Evolutionary conservation across 441 rosid genomes (phyloP).

Genomic region (Breynia disticha): DNA sequence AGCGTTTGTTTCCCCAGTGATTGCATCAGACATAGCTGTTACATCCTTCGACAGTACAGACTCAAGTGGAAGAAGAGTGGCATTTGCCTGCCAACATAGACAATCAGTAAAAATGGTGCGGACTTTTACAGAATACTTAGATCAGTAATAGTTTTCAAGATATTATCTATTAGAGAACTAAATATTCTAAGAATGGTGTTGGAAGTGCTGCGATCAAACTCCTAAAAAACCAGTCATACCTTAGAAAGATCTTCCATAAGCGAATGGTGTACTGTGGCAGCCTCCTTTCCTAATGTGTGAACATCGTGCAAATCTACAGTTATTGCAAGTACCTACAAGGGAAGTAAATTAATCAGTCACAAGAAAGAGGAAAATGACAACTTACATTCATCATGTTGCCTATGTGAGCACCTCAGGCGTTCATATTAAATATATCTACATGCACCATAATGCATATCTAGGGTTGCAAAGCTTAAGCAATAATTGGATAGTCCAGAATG

Average conservation of each 20-base stretch:
- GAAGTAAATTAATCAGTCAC: slow-evolving; percentile 18
- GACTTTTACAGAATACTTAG: slow-evolving; percentile 3
- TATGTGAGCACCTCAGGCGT: background rate
- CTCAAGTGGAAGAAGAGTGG: slow-evolving; percentile 75
- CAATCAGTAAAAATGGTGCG: slow-evolving; percentile 9
- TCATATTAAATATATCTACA: background rate
- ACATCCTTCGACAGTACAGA: slow-evolving; percentile 78
- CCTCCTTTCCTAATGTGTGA: slow-evolving; percentile 83
- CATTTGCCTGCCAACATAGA: slow-evolving; percentile 53
- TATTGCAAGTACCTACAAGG: slow-evolving; percentile 73
- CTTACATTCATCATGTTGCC: background rate
- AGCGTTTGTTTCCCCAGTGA: slow-evolving; percentile 64
- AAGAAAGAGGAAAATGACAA: slow-evolving; percentile 9
- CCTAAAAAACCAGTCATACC: slow-evolving; percentile 36
- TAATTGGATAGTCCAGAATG: too few species aligned
- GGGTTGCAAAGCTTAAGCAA: too few species aligned
- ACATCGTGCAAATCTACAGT: slow-evolving; percentile 92
- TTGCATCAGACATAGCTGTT: slow-evolving; percentile 80
- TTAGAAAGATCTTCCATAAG: slow-evolving; percentile 77
- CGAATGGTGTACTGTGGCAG: slow-evolving; percentile 59
- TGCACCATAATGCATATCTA: too few species aligned
- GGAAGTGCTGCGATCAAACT: slow-evolving; percentile 2
- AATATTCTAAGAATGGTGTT: too few species aligned
- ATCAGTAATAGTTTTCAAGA: slow-evolving; percentile 7
- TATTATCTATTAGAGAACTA: background rate